phyloP scores from a whole-genome alignment of 1,284 basidiomycete genomes.

The Thecaphora thlaspeos region DNA sequence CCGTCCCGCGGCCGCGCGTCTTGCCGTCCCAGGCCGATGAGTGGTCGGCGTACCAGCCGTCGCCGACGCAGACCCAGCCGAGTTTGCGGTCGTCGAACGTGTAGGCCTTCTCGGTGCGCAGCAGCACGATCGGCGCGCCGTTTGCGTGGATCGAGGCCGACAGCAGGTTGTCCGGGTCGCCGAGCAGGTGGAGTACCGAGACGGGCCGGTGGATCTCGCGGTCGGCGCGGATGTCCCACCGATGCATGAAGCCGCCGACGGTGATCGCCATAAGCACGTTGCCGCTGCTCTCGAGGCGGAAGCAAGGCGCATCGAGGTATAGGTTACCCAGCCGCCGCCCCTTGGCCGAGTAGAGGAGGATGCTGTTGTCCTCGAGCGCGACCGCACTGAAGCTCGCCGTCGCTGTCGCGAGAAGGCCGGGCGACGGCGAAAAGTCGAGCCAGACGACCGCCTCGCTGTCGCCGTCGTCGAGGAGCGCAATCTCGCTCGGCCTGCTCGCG shows the following conservation, averaged over 20 bases:
- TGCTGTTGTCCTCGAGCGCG: constrained; percentile 34
- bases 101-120: constrained; percentile 41
- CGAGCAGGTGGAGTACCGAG: constrained; percentile 35
- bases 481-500: constrained; percentile 65
- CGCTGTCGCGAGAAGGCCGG: constrained; percentile 68
- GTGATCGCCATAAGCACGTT: constrained; percentile 44
- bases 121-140: constrained; percentile 59
- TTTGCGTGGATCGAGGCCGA: constrained; percentile 44
- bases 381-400: constrained; percentile 71
- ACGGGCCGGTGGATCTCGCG: constrained; percentile 34
- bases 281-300: constrained; percentile 35
- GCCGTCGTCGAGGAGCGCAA: constrained; percentile 65
- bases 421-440: constrained; percentile 79
- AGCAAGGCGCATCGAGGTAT: constrained; percentile 35
- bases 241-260: constrained; percentile 31
- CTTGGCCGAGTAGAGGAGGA: constrained; percentile 44
- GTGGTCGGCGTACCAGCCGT: constrained; percentile 46
- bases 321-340: constrained; percentile 40
- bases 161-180: constrained; percentile 34
- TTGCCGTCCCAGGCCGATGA: constrained; percentile 48
- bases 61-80: constrained; percentile 43
- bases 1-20: constrained; percentile 31
- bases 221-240: constrained; percentile 44
- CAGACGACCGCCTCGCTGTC: constrained; percentile 67
- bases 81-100: constrained; percentile 44